phyloP scores from a whole-genome alignment of 257 asterid genomes.

The Solanum pinnatisectum region DNA sequence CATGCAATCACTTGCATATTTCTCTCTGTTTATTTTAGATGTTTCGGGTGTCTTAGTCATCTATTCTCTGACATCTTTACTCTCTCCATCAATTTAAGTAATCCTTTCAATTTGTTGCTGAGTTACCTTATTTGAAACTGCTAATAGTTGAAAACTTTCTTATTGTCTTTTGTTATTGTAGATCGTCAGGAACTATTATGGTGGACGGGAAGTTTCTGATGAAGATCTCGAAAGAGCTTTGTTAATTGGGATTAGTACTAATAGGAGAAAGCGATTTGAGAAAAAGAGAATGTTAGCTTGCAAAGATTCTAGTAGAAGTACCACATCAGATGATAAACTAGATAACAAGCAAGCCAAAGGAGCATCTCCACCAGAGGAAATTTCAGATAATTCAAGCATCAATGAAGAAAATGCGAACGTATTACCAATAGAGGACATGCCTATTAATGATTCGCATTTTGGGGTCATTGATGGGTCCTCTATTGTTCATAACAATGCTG shows the following conservation, averaged over 20 bases:
- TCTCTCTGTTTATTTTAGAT: neutral
- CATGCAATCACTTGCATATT: neutral
- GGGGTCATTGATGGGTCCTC: constrained; percentile 5
- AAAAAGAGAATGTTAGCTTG: constrained; percentile 48
- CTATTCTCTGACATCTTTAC: neutral
- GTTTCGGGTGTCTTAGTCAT: neutral
- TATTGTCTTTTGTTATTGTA: constrained; percentile 15
- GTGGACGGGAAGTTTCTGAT: constrained; percentile 75
- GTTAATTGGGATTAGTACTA: constrained; percentile 83
- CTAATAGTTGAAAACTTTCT: neutral
- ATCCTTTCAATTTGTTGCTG: neutral
- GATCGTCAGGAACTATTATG: constrained; percentile 71
- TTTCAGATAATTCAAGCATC: constrained; percentile 9
- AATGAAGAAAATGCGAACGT: constrained; percentile 18
- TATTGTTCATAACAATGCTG: constrained; percentile 5
- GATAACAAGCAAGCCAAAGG: constrained; percentile 5
- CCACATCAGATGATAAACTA: constrained; percentile 8
- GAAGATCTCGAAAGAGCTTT: constrained; percentile 81
- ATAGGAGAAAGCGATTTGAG: constrained; percentile 62
- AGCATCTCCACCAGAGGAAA: neutral
- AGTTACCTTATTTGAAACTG: neutral
- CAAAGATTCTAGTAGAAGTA: constrained; percentile 20
- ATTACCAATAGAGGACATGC: constrained; percentile 8
- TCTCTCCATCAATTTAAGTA: neutral
- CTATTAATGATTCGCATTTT: constrained; percentile 1